These are phyloP conservation scores for Leccinum disarticulatum DNA, from an alignment of 768 basidiomycete genomes.

Conservation along the genomic window DNA sequence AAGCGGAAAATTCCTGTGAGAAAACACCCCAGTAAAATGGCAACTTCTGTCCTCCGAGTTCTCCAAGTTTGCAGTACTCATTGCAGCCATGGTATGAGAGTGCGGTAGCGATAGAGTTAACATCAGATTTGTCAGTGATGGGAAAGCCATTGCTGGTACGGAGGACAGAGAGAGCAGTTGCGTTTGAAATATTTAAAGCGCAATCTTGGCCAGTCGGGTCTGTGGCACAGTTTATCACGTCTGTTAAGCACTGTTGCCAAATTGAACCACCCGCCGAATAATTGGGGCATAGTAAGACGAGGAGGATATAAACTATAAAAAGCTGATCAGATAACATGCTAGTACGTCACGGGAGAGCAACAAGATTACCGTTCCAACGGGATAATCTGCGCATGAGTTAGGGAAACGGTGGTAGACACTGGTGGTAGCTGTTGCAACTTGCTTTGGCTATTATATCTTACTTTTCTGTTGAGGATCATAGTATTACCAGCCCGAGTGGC, in stretches of 20 bases:
- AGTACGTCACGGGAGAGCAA: too few species aligned
- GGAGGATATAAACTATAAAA: background rate
- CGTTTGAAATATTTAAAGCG: background rate
- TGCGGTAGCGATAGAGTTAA: constrained; percentile 4
- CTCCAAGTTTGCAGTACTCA: too few species aligned
- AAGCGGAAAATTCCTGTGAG: constrained; percentile 40
- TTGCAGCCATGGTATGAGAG: constrained; percentile 10
- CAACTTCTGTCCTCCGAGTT: too few species aligned
- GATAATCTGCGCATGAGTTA: constrained; percentile 4
- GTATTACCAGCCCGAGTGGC: too few species aligned
- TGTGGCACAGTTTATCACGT: constrained; percentile 3
- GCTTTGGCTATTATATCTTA: background rate
- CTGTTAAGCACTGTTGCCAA: constrained; percentile 12
- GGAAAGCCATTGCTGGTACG: constrained; percentile 8
- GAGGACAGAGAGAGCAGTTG: constrained; percentile 17
- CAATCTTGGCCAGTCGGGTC: constrained; percentile 2
- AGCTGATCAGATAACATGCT: constrained; percentile 1
- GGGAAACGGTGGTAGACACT: too few species aligned
- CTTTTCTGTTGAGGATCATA: background rate
- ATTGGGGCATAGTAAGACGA: background rate
- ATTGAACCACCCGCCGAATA: background rate
- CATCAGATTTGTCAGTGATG: background rate
- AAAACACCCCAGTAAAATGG: constrained; percentile 5
- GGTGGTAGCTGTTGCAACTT: too few species aligned
- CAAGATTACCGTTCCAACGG: constrained; percentile 5